Base-by-base conservation (phyloP, 805 yeast genomes). In the Yamadazyma sp. region DNA sequence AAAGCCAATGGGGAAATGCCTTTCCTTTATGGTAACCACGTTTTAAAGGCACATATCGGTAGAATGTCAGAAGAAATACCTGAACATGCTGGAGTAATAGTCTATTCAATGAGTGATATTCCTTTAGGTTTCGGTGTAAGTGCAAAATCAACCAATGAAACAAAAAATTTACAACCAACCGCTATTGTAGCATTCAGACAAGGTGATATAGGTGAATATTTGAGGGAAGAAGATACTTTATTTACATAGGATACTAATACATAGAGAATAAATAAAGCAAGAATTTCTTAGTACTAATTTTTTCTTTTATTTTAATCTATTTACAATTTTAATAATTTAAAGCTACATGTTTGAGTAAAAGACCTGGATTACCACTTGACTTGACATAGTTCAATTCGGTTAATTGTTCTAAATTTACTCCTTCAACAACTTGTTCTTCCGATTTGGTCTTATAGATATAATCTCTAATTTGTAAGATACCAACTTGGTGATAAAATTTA, bases 1-100 rank as follows among this genome's bases (percentile, higher is more conserved):
- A 93, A 93, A 61, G 80, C 79, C 33, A 93, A 93, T 56, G 98
- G 98, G 51, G 98, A 93, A 63, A 93, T 93, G 98, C 98, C 98
- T 10, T 93, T 83, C 58, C 65, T 93, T 46, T 93, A 93, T 52
- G 98, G 98, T 23, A 93, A 93, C 67, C 96, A 93, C 59, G 91
- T 91, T 18, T 71, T 93, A 49, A 93, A 93, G 58, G 98, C 98
- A 4, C 98, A 93, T 57, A 74, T 93, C 38, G 98, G 98, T 23
- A 82, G 88, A 52, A 87, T 93, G 85, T 84, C 95, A 36, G 98
- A 93, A 48, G 98, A 93, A 56, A 86, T 93, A 37, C 98, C 98
- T 20, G 98, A 91, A 61, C 98, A 93, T 55, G 93, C 96, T 2
- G 98, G 98, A 54, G 89, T 93, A 15, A 74, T 93, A 47, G 82